These are phyloP conservation scores for Saccharomycopsis amapae DNA, from an alignment of 805 yeast genomes.

Conservation along the genomic window DNA sequence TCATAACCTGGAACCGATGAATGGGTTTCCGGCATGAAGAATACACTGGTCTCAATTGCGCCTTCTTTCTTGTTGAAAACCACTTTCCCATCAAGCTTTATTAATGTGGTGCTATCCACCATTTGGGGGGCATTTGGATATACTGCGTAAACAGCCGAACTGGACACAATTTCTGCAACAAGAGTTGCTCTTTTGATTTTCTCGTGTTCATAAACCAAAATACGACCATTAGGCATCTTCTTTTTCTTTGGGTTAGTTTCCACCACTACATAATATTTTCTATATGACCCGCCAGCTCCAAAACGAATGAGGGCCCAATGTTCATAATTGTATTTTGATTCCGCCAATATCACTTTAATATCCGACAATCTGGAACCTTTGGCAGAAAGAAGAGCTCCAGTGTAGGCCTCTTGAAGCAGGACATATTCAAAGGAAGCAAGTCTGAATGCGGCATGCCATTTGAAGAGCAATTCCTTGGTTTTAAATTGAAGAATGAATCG, in stretches of 20 bases:
- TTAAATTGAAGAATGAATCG: slow-evolving; percentile 76
- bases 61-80: slow-evolving; percentile 44
- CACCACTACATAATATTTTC: slow-evolving; percentile 83
- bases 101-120: slow-evolving; percentile 80
- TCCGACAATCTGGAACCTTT: slow-evolving; percentile 84
- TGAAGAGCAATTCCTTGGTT: slow-evolving; percentile 51
- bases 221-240: slow-evolving; percentile 47
- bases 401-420: slow-evolving; percentile 87
- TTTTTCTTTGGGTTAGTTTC: slow-evolving; percentile 53
- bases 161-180: slow-evolving; percentile 71
- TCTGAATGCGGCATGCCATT: slow-evolving; percentile 82
- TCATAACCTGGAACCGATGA: slow-evolving; percentile 80
- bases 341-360: slow-evolving; percentile 76
- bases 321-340: slow-evolving; percentile 77
- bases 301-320: slow-evolving; percentile 94
- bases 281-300: slow-evolving; percentile 98
- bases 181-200: slow-evolving; percentile 58
- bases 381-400: slow-evolving; percentile 90
- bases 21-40: slow-evolving; percentile 77
- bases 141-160: slow-evolving; percentile 76
- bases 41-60: slow-evolving; percentile 54
- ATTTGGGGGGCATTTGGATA: slow-evolving; percentile 80
- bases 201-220: slow-evolving; percentile 77
- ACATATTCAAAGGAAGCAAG: slow-evolving; percentile 75
- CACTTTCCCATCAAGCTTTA: slow-evolving; percentile 82